phyloP scores from a whole-genome alignment of 768 basidiomycete species.

The Russula ochroleuca region DNA sequence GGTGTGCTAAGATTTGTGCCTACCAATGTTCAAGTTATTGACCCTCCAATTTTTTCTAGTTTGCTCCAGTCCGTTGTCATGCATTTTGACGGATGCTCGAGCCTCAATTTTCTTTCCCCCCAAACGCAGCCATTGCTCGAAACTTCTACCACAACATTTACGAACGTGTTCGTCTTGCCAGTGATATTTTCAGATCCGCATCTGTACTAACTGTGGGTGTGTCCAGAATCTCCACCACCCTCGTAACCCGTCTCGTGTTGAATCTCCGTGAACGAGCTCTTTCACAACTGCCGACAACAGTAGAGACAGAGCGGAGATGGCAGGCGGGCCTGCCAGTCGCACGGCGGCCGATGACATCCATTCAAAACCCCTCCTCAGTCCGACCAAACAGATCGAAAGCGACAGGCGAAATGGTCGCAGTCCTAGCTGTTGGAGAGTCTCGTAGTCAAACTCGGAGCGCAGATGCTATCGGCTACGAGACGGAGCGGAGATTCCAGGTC shows the following conservation, averaged over 20 bases:
- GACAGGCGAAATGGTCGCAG: background rate
- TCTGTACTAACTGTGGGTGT: background rate
- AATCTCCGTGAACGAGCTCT: constrained; percentile 13
- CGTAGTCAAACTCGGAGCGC: background rate
- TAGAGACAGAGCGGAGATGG: constrained; percentile 15
- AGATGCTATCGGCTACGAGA: background rate
- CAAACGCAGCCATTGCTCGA: constrained; percentile 8
- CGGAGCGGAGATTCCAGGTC: background rate
- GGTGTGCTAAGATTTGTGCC: constrained; percentile 1
- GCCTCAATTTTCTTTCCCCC: background rate
- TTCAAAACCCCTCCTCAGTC: too few species aligned
- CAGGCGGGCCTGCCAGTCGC: background rate
- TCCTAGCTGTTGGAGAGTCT: background rate
- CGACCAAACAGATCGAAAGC: background rate
- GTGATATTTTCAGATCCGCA: background rate
- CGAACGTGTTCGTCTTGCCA: constrained; percentile 8
- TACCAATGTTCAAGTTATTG: background rate
- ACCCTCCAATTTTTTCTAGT: background rate
- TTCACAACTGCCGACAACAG: background rate
- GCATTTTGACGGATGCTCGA: too few species aligned
- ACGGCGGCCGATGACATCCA: background rate
- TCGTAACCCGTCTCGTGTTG: constrained; percentile 21
- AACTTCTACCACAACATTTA: constrained; percentile 4
- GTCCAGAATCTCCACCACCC: constrained; percentile 14
- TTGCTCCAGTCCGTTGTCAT: constrained; percentile 12